Evolutionary conservation across 228 moss, liverwort and hornwort genomes (phyloP).

Genomic region (Sphagnum fallax): DNA sequence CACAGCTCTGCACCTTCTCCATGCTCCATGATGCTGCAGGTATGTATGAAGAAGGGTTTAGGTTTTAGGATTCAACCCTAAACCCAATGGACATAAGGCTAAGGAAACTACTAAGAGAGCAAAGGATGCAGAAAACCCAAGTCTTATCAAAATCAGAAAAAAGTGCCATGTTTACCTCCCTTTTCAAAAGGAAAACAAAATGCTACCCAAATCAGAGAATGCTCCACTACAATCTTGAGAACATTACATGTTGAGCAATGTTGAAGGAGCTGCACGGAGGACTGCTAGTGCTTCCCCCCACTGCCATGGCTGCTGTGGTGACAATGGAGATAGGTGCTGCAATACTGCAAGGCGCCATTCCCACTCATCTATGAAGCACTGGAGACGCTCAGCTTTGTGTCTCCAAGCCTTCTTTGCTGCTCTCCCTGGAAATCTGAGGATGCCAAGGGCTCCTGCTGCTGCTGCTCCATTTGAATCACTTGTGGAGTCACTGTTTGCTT

Average conservation of each 20-base stretch:
- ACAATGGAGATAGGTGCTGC: conserved; percentile 66
- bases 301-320: conserved; percentile 65
- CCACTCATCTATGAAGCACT: conserved; percentile 86
- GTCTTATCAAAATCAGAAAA: too few relatives aligned
- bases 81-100: neutral
- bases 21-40: neutral
- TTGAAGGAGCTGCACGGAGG: conserved; percentile 84
- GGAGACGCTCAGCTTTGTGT: conserved; percentile 44
- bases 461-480: conserved; percentile 11
- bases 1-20: neutral
- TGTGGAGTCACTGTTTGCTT: conserved; percentile 16
- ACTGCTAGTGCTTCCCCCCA: conserved; percentile 83
- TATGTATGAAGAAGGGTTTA: too few relatives aligned
- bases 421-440: conserved; percentile 49
- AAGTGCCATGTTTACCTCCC: too few relatives aligned
- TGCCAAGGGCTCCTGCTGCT: conserved; percentile 28
- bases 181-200: too few relatives aligned
- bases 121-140: neutral
- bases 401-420: conserved; percentile 71
- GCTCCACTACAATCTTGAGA: neutral
- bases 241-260: conserved; percentile 79
- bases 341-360: conserved; percentile 87
- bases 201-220: neutral
- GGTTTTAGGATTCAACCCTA: too few relatives aligned
- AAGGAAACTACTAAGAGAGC: neutral